phyloP scores from a whole-genome alignment of 139 green algal genomes.

The Coelastrella sp. region DNA sequence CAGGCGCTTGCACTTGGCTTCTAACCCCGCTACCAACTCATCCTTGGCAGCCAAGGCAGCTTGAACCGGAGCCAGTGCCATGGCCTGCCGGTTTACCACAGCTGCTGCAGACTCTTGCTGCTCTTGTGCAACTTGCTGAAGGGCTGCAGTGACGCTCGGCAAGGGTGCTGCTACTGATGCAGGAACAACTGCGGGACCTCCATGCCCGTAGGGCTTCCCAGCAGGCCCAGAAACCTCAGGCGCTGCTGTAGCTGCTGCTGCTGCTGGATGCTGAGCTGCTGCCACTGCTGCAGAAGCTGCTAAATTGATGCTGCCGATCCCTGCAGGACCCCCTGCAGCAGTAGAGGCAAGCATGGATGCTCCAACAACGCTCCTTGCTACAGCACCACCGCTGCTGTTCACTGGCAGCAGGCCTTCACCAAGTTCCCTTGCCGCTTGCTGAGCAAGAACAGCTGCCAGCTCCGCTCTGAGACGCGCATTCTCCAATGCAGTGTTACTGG shows the following conservation, averaged over 20 bases:
- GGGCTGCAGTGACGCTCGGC: neutral
- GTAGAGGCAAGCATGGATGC: neutral
- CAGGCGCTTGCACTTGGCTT: conserved; percentile 24
- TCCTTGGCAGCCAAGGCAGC: conserved; percentile 72
- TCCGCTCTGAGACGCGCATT: conserved; percentile 77
- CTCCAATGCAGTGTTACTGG: conserved; percentile 62
- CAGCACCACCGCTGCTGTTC: neutral
- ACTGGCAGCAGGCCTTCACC: neutral
- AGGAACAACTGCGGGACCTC: conserved; percentile 6
- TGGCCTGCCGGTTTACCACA: neutral
- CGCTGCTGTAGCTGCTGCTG: conserved; percentile 16
- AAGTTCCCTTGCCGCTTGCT: conserved; percentile 48
- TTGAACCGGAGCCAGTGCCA: conserved; percentile 45
- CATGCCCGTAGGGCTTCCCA: conserved; percentile 2
- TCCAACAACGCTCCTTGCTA: neutral
- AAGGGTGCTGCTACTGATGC: conserved; percentile 15
- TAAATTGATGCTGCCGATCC: neutral
- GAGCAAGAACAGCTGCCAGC: conserved; percentile 63
- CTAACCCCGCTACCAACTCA: conserved; percentile 51
- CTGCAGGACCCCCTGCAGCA: neutral
- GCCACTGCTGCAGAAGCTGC: conserved; percentile 40
- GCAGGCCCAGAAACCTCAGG: neutral
- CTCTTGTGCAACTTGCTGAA: neutral
- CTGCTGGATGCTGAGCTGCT: neutral
- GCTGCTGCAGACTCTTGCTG: neutral